These are phyloP conservation scores for Macrolepiota fuliginosa DNA, from an alignment of 768 basidiomycete genomes.

Conservation along the genomic window DNA sequence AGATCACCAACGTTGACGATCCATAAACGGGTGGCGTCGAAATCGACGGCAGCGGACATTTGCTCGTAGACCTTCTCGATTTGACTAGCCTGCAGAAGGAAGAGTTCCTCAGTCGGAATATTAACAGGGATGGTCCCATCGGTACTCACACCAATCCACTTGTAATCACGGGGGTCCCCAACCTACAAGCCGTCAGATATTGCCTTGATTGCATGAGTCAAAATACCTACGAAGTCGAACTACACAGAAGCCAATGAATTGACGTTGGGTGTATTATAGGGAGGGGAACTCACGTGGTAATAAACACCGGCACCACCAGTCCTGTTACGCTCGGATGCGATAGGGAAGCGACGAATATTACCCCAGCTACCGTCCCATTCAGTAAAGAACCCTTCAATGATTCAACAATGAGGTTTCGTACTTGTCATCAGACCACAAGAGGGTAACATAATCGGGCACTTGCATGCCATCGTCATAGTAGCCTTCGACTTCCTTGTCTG, in stretches of 20 bases:
- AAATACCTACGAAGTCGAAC: conserved; percentile 43
- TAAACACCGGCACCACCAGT: conserved; percentile 72
- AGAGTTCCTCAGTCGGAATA: neutral
- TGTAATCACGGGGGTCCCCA: conserved; percentile 64
- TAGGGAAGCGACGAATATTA: conserved; percentile 62
- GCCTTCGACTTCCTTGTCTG: conserved; percentile 61
- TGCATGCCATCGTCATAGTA: conserved; percentile 63
- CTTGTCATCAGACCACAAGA: conserved; percentile 77
- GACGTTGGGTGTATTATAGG: neutral
- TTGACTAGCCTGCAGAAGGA: conserved; percentile 41
- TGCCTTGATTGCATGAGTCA: neutral
- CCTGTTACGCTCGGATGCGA: conserved; percentile 50
- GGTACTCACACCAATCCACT: conserved; percentile 59
- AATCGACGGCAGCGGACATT: conserved; percentile 62
- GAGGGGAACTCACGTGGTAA: conserved; percentile 48
- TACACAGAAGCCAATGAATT: conserved; percentile 18
- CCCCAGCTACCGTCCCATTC: conserved; percentile 47
- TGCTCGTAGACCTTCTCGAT: conserved; percentile 65
- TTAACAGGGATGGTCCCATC: neutral
- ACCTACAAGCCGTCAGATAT: conserved; percentile 37
- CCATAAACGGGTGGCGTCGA: conserved; percentile 60
- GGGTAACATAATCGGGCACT: conserved; percentile 62
- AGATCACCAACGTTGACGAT: conserved; percentile 76
- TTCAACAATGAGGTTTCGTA: conserved; percentile 22
- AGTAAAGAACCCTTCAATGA: neutral